Conservation (phyloP, 331 rosid genomes). For the Quercus tomentella region DNA sequence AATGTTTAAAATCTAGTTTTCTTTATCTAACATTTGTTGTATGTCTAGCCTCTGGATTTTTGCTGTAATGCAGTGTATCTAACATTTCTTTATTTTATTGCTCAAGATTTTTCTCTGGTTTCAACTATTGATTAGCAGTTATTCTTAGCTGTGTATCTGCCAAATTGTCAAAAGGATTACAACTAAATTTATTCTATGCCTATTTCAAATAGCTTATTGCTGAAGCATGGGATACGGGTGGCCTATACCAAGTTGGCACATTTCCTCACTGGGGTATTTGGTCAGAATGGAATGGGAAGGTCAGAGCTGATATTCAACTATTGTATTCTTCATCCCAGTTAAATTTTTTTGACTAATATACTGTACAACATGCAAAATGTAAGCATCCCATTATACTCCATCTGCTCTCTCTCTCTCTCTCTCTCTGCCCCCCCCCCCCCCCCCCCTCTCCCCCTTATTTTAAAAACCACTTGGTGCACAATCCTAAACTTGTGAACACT, state of each 20-base stretch:
- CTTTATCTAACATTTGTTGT: neutral
- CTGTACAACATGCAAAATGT: too few species aligned
- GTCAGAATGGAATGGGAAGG: conserved; percentile 99
- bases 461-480: too few species aligned
- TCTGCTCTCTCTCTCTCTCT: too few species aligned
- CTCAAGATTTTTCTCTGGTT: neutral
- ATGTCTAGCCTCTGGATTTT: neutral
- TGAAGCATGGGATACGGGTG: conserved; percentile 99
- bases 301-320: conserved; percentile 30
- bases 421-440: too few species aligned
- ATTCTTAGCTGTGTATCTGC: conserved; percentile 6
- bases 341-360: neutral
- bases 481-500: too few species aligned
- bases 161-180: neutral
- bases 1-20: neutral
- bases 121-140: neutral
- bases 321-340: conserved; percentile 11
- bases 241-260: conserved; percentile 92
- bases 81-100: neutral
- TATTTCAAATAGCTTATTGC: conserved; percentile 73
- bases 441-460: too few species aligned
- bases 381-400: too few species aligned
- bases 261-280: conserved; percentile 98
- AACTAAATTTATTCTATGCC: conserved; percentile 14
- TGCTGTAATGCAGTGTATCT: neutral